phyloP scores from a whole-genome alignment of 129 eudicot species.

The Chrysanthemum lavandulifolium region DNA sequence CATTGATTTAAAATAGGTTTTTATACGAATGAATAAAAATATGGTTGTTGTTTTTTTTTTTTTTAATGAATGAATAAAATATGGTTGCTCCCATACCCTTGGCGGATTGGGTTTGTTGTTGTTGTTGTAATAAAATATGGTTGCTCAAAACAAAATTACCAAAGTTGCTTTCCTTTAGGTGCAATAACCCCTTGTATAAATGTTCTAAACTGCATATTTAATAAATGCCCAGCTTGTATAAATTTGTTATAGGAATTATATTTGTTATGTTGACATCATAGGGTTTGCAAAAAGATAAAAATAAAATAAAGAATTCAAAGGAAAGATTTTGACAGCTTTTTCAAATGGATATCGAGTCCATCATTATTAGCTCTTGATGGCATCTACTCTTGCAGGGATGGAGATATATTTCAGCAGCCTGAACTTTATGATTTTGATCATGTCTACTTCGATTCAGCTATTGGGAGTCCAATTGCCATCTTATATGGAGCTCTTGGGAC shows the following conservation, averaged over 20 bases:
- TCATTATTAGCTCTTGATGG: slow-evolving; percentile 16
- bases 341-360: background rate
- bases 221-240: background rate
- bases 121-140: too few species aligned
- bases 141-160: too few species aligned
- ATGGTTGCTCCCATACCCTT: too few species aligned
- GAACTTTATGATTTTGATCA: slow-evolving; percentile 93
- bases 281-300: background rate
- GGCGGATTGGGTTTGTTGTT: too few species aligned
- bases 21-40: too few species aligned
- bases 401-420: slow-evolving; percentile 82
- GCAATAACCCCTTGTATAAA: too few species aligned
- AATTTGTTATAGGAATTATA: background rate
- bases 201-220: background rate
- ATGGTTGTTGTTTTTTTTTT: too few species aligned
- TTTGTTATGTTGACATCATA: background rate
- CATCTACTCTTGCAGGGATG: slow-evolving; percentile 39
- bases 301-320: background rate
- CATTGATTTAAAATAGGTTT: too few species aligned
- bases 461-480: slow-evolving; percentile 75
- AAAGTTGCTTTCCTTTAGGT: too few species aligned
- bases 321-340: background rate
- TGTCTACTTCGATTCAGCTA: slow-evolving; percentile 61
- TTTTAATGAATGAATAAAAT: too few species aligned
- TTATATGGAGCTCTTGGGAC: slow-evolving; percentile 98